Base-by-base conservation (phyloP, 148 eudicot species). In the Cornus florida region DNA sequence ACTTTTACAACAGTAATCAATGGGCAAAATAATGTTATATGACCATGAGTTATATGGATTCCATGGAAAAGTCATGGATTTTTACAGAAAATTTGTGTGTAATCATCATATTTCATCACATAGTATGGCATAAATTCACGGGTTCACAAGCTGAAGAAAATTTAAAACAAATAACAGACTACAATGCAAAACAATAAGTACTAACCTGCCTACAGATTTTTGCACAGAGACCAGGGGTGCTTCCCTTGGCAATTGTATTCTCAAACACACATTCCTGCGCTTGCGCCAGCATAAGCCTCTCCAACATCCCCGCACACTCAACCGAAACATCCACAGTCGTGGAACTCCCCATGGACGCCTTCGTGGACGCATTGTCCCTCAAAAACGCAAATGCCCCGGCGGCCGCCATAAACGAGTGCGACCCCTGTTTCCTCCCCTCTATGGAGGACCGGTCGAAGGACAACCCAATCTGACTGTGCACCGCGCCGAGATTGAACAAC, bases 251-350 rank as follows among this genome's bases (percentile, higher is more conserved):
- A 83, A 95, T 91, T 1, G 93, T 90, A 68, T 88, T 89, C 88
- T 95, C 98, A 75, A 92, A 93, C 17, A 92, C 97, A 74, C 98
- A 92, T 76, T 96, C 99, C 83, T 96, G 99, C 1, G 99, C 99
- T 83, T 96, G 99, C 38, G 98, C 99, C 78, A 96, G 86, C 99
- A 92, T 96, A 80, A 96, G 82, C 89, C 97, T 88, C 83, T 96
- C 99, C 82, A 96, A 77, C 99, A 96, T 96, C 76, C 99, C 99
- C 1, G 85, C 95, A 72, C 99, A 96, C 88, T 96, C 99, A 8
- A 87, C 97, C 8, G 94, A 89, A 50, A 96, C 75, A 82, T 96
- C 99, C 67, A 90, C 88, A 4, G 99, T 91, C 0, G 88, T 92
- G 4, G 87, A 70, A 2, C 89, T 87, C 5, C 99, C 95, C 33